phyloP scores from a whole-genome alignment of 345 rosid species.

The Lepidium didymum region DNA sequence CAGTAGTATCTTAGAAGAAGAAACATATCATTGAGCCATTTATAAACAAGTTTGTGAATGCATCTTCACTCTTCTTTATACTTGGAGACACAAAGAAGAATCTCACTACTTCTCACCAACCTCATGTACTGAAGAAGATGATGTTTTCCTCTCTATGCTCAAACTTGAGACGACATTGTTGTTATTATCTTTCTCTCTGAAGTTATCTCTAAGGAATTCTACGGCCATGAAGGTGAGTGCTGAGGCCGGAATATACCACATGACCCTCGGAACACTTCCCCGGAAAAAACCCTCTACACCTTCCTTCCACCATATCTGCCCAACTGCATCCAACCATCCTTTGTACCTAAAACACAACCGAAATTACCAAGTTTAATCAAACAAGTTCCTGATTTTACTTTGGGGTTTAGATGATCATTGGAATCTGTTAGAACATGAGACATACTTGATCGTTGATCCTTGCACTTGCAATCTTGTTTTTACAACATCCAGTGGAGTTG shows the following conservation, averaged over 20 bases:
- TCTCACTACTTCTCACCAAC: constrained; percentile 32
- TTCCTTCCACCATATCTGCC: constrained; percentile 58
- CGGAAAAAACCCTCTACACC: constrained; percentile 73
- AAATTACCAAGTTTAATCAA: background rate
- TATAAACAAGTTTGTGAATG: constrained; percentile 20
- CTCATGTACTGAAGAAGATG: constrained; percentile 32
- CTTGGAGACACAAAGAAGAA: background rate
- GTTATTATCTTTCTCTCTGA: constrained; percentile 39
- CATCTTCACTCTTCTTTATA: background rate
- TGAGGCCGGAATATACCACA: constrained; percentile 94
- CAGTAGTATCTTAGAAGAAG: background rate
- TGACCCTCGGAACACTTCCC: constrained; percentile 85
- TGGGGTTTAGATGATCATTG: background rate
- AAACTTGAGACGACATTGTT: constrained; percentile 29
- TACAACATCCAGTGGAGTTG: constrained; percentile 84
- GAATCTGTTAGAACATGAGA: background rate
- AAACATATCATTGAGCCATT: background rate
- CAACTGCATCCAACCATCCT: constrained; percentile 76
- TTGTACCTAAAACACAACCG: constrained; percentile 43
- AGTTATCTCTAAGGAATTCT: constrained; percentile 71
- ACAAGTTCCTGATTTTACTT: background rate
- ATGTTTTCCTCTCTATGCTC: constrained; percentile 47
- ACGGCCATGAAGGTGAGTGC: constrained; percentile 98
- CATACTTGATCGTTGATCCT: constrained; percentile 69
- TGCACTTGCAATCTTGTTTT: constrained; percentile 96